Evolutionary conservation across 2,329 filamentous ascomycete genomes (phyloP).

Genomic region (Colletotrichum truncatum): DNA sequence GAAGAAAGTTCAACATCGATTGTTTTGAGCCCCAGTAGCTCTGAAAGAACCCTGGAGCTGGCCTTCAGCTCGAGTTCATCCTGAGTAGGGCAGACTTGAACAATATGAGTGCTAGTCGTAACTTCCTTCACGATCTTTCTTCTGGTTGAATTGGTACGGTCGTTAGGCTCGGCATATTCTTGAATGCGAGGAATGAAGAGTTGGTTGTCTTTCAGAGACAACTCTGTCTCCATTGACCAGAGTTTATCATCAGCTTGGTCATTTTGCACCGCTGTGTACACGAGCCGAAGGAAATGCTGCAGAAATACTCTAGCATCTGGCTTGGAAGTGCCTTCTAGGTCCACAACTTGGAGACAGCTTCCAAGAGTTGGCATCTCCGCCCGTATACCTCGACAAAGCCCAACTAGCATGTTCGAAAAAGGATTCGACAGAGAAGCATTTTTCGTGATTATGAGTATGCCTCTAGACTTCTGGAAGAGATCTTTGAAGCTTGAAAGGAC

Average conservation of each 20-base stretch:
- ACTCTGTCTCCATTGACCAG: neutral
- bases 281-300: neutral
- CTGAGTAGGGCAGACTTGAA: neutral
- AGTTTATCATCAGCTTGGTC: neutral
- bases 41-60: neutral
- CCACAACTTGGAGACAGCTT: neutral
- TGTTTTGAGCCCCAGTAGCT: neutral
- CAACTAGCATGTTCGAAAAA: neutral
- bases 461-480: neutral
- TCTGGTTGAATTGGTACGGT: slow-evolving; percentile 8
- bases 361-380: neutral
- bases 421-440: neutral
- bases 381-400: neutral
- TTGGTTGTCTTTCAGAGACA: neutral
- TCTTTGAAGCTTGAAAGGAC: neutral
- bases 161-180: neutral
- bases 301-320: neutral
- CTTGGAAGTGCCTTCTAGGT: neutral
- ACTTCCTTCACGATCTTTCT: neutral
- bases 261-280: neutral
- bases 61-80: neutral
- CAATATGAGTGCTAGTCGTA: neutral
- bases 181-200: neutral
- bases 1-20: neutral
- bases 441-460: neutral